phyloP scores from a whole-genome alignment of 2,329 filamentous ascomycete genomes.

The Mycogone perniciosa region DNA sequence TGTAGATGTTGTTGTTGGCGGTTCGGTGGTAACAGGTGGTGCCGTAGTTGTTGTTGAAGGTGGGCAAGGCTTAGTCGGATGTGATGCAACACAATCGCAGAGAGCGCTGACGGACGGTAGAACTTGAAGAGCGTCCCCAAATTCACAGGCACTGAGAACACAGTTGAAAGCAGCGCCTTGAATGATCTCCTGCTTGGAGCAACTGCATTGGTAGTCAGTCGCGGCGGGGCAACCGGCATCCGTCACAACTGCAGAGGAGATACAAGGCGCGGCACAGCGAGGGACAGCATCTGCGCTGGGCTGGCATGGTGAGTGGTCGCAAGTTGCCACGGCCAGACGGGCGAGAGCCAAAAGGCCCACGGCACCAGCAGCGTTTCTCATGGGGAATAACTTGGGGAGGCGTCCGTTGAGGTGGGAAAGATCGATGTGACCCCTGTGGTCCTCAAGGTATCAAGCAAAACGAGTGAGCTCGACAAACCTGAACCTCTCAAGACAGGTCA shows the following conservation, averaged over 20 bases:
- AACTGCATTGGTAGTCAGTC: conserved; percentile 22
- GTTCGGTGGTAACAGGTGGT: not conserved
- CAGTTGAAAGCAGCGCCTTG: conserved; percentile 18
- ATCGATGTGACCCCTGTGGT: no score
- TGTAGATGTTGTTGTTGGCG: not conserved
- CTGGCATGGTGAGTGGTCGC: conserved; percentile 20
- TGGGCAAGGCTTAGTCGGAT: conserved; percentile 18
- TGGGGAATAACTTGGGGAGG: not conserved
- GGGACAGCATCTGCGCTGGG: conserved; percentile 19
- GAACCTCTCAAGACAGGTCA: not conserved
- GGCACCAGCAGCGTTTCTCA: conserved; percentile 5
- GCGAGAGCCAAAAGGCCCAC: conserved; percentile 15
- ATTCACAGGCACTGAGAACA: conserved; percentile 19
- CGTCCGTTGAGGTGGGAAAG: not conserved
- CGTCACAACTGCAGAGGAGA: conserved; percentile 19
- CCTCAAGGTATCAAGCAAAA: not conserved
- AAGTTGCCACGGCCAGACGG: conserved; percentile 13
- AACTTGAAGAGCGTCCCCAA: conserved; percentile 13
- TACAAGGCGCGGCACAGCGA: conserved; percentile 19
- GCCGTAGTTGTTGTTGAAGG: conserved; percentile 1
- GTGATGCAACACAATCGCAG: conserved; percentile 20
- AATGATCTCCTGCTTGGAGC: conserved; percentile 17
- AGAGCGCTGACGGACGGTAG: conserved; percentile 17
- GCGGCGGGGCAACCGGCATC: conserved; percentile 12
- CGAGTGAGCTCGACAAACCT: not conserved